Evolutionary conservation across 768 basidiomycete species (phyloP).

Genomic region (Grammothele lineata): DNA sequence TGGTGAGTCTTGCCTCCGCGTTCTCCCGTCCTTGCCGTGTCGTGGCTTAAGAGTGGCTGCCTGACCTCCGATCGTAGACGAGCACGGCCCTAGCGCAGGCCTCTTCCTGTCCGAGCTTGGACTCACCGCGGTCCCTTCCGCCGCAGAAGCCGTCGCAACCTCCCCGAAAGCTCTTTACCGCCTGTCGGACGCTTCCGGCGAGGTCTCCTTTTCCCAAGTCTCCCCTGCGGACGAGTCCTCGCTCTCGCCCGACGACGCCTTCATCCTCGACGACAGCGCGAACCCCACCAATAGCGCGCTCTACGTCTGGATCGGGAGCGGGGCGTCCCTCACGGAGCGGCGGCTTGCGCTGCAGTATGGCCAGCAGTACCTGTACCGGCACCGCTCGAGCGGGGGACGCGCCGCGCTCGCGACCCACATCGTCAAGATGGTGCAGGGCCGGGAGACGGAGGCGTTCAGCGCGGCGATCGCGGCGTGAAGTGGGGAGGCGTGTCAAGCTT

Average conservation of each 20-base stretch:
- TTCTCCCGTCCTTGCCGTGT: background rate
- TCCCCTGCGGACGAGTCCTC: constrained; percentile 26
- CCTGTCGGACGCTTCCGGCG: constrained; percentile 44
- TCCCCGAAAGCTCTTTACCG: constrained; percentile 32
- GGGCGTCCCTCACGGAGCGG: constrained; percentile 42
- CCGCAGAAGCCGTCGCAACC: constrained; percentile 16
- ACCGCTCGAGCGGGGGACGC: constrained; percentile 20
- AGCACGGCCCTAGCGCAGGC: constrained; percentile 43
- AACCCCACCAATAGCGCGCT: constrained; percentile 36
- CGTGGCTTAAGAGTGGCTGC: background rate
- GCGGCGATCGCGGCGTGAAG: constrained; percentile 22
- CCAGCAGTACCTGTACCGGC: constrained; percentile 46
- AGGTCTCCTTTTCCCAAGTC: constrained; percentile 34
- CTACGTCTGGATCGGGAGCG: constrained; percentile 56
- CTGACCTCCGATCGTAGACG: constrained; percentile 32
- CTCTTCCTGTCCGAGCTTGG: constrained; percentile 49
- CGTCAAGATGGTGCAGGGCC: constrained; percentile 51
- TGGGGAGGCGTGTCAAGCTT: too few species aligned
- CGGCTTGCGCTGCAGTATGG: constrained; percentile 54
- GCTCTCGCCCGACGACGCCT: constrained; percentile 46
- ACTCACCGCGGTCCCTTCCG: constrained; percentile 16
- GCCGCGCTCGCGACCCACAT: constrained; percentile 32
- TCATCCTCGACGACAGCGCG: constrained; percentile 44
- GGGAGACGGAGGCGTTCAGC: constrained; percentile 46
- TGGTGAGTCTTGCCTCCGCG: constrained; percentile 31